Evolutionary conservation across 495 filamentous ascomycete genomes (phyloP).

Genomic region (Talaromyces borbonicus): DNA sequence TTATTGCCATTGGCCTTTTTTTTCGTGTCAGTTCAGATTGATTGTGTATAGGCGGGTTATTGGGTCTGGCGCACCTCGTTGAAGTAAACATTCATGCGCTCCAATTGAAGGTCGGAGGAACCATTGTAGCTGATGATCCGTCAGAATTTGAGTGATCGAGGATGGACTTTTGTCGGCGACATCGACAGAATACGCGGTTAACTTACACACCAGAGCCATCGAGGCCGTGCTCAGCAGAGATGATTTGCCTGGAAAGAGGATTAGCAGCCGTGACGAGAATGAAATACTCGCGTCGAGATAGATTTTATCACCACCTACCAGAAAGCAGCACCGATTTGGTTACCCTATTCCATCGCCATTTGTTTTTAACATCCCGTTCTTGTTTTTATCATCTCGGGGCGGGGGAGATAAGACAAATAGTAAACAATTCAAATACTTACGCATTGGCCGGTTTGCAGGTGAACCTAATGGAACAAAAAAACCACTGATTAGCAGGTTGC

Average conservation of each 20-base stretch:
- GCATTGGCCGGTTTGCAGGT: constrained; percentile 98
- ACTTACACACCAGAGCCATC: constrained; percentile 86
- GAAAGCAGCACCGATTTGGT: constrained; percentile 99
- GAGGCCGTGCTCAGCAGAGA: constrained; percentile 98
- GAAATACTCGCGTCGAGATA: constrained; percentile 10
- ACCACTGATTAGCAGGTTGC: constrained; percentile 14
- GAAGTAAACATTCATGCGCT: constrained; percentile 99
- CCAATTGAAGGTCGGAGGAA: constrained; percentile 94
- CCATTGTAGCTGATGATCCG: constrained; percentile 76
- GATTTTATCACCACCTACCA: constrained; percentile 48
- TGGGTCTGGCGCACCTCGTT: constrained; percentile 77
- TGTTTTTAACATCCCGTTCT: too few relatives aligned
- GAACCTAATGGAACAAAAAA: constrained; percentile 59
- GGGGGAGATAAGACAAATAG: too few relatives aligned
- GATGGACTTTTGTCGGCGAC: not conserved
- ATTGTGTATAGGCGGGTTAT: not conserved
- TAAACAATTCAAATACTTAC: constrained; percentile 61
- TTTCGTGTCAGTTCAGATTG: constrained; percentile 11
- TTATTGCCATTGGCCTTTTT: constrained; percentile 85
- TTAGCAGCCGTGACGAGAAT: constrained; percentile 18
- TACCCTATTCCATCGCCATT: constrained; percentile 66
- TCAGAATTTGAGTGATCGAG: not conserved
- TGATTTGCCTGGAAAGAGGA: constrained; percentile 68
- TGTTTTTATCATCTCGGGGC: too few relatives aligned
- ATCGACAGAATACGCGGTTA: too few relatives aligned